A percentile compares a stretch with the other conserved stretches of the same genome.
These are phyloP conservation scores for Rhizopogon vinicolor DNA, from an alignment of 768 basidiomycete genomes.

Conservation along the genomic window DNA sequence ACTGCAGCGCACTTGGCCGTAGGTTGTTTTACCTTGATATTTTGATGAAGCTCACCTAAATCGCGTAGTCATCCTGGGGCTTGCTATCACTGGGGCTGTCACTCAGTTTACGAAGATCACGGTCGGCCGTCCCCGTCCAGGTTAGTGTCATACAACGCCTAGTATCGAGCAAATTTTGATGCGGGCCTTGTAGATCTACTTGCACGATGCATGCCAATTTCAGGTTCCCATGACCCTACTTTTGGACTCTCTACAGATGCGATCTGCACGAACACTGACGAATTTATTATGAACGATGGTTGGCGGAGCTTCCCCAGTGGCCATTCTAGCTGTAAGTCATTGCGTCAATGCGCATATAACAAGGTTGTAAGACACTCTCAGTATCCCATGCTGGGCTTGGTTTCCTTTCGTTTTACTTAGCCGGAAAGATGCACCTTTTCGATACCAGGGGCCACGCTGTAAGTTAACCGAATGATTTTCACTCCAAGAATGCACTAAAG, in stretches of 20 bases:
- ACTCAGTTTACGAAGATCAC: conserved; percentile 85
- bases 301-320: conserved; percentile 93
- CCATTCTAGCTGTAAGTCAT: conserved; percentile 72
- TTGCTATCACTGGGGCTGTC: conserved; percentile 71
- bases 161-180: background rate
- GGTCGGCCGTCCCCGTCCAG: conserved; percentile 88
- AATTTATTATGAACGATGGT: conserved; percentile 63
- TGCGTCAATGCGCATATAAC: background rate
- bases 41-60: background rate
- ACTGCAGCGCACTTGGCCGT: conserved; percentile 55
- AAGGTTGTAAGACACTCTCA: conserved; percentile 20
- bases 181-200: conserved; percentile 18
- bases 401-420: conserved; percentile 83
- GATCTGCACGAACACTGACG: conserved; percentile 75
- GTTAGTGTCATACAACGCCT: conserved; percentile 27
- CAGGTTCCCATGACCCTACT: conserved; percentile 59
- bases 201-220: conserved; percentile 56
- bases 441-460: conserved; percentile 74
- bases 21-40: conserved; percentile 25
- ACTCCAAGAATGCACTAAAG: background rate
- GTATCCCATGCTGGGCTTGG: conserved; percentile 93
- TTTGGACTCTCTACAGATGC: conserved; percentile 71
- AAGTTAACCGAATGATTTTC: conserved; percentile 15
- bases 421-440: conserved; percentile 90
- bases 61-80: conserved; percentile 59